Conservation (phyloP, 306 rosid genomes). For the Prunus padus region DNA sequence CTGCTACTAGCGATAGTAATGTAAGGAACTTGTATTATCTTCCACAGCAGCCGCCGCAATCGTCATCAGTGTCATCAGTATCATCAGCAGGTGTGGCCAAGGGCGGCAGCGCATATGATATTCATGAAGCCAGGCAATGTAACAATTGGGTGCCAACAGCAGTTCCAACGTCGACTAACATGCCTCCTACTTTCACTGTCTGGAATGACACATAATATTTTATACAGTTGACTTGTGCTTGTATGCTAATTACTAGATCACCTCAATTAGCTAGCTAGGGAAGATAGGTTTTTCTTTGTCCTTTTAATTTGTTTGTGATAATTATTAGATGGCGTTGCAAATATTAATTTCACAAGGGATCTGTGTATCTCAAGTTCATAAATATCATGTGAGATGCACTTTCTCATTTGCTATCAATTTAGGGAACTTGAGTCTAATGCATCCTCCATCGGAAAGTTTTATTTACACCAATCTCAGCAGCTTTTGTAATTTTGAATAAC, state of each 20-base stretch:
- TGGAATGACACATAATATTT: slow-evolving; percentile 53
- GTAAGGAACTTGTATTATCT: slow-evolving; percentile 58
- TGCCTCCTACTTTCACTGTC: slow-evolving; percentile 59
- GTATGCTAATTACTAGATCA: slow-evolving; percentile 2
- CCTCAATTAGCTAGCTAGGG: slow-evolving; percentile 10
- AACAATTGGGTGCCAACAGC: slow-evolving; percentile 71
- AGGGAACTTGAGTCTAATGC: slow-evolving; percentile 32
- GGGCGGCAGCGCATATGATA: slow-evolving; percentile 31
- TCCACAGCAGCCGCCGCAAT: slow-evolving; percentile 25
- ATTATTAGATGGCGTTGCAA: slow-evolving; percentile 18
- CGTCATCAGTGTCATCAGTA: slow-evolving; percentile 13
- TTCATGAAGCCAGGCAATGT: slow-evolving; percentile 24
- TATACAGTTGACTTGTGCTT: neutral
- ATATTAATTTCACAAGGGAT: slow-evolving; percentile 27
- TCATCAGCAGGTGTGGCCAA: slow-evolving; percentile 17
- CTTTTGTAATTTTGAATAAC: slow-evolving; percentile 44
- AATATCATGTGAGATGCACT: slow-evolving; percentile 26
- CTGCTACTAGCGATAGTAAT: too few species aligned
- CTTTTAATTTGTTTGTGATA: neutral
- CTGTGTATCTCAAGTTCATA: slow-evolving; percentile 30
- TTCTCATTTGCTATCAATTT: slow-evolving; percentile 49
- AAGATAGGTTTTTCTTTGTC: neutral
- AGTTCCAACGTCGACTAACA: slow-evolving; percentile 39
- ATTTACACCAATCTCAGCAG: slow-evolving; percentile 3
- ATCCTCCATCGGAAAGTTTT: slow-evolving; percentile 42